A percentile compares a stretch with the other conserved stretches of the same genome.
Conservation (phyloP, 1,139 yeast species). For the Suhomyces taliae region DNA sequence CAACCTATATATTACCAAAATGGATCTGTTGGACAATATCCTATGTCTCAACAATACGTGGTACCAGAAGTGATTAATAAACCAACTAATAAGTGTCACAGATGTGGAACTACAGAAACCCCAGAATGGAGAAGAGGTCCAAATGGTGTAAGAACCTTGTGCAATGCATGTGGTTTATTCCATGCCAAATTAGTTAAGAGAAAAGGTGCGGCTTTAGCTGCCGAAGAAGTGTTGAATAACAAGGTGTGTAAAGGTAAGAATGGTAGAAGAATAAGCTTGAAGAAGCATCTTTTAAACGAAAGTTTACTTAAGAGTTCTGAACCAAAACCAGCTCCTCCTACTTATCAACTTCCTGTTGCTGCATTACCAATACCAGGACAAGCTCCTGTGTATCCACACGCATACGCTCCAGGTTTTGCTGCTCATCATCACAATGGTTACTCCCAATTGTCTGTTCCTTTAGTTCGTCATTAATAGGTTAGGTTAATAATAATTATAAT, state of each 20-base stretch:
- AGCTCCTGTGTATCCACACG: background rate
- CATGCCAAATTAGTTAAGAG: slow-evolving; percentile 72
- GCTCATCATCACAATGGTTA: slow-evolving; percentile 8
- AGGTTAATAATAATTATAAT: background rate
- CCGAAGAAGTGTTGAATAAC: slow-evolving; percentile 47
- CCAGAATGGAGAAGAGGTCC: slow-evolving; percentile 96
- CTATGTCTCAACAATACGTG: slow-evolving; percentile 19
- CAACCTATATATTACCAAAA: slow-evolving; percentile 16
- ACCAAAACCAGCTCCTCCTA: slow-evolving; percentile 1
- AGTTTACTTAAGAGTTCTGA: slow-evolving; percentile 13
- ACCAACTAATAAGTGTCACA: slow-evolving; percentile 50
- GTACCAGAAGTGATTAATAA: slow-evolving; percentile 39
- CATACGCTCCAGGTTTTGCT: background rate
- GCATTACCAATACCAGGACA: slow-evolving; percentile 16
- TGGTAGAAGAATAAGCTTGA: slow-evolving; percentile 44
- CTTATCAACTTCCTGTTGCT: slow-evolving; percentile 9
- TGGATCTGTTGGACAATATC: slow-evolving; percentile 8
- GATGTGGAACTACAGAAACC: slow-evolving; percentile 79
- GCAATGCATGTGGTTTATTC: slow-evolving; percentile 88
- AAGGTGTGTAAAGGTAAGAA: slow-evolving; percentile 50
- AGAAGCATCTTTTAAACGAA: slow-evolving; percentile 26
- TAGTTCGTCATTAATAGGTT: slow-evolving; percentile 17
- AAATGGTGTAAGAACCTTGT: slow-evolving; percentile 76
- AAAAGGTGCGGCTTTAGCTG: slow-evolving; percentile 66
- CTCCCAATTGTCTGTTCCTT: slow-evolving; percentile 16